Evolutionary conservation across 768 basidiomycete genomes (phyloP), one percentile per base, ranked within the genome.

Genomic region (Suillus luteus): DNA sequence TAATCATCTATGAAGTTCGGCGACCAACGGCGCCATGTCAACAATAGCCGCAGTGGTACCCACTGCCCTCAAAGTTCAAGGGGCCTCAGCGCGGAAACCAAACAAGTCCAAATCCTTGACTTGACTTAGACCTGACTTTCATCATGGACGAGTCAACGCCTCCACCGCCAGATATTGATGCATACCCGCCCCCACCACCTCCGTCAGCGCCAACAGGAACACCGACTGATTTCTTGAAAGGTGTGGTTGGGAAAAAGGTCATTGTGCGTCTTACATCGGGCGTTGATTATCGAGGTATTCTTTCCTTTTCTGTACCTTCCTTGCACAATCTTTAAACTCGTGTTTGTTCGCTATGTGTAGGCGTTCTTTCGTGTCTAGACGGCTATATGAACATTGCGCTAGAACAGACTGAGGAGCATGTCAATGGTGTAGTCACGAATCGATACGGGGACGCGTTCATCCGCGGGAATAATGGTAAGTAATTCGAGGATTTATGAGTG

Each of bases 331-430:
- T 35, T 35, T 37, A 11, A 40, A 38, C 57, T 46, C 40, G 43
- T 62, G 33, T 38, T 19, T 15, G 33, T 33, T 40, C 37, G 2
- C 37, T 38, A 35, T 35, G n/a, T 12, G 6, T 64, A 99, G 96
- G 96, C 22, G 83, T 95, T 3, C 79, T 99, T 15, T 96, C 95
- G 3, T 99, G 97, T 72, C 83, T 99, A 27, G 97, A 99, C 76
- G 96, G 96, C 0, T 99, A 97, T 77, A 99, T 99, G 97, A 99
- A 99, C 78, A 96, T 99, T 58, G 97, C 95, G 15, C 79, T 99
- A 41, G 97, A 99, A 77, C 93, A 97, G 75, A 97, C 96, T 3
- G 95, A 97, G 77, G 97, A 99, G 77, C 88, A 95, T 75, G 93
- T 96, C 11, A 89, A 92, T 66, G 95, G 95, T 4, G 70, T 77